A percentile compares a stretch with the other conserved stretches of the same genome.
These are phyloP conservation scores for Xylaria cubensis DNA, from an alignment of 495 filamentous ascomycete species.

Conservation along the genomic window DNA sequence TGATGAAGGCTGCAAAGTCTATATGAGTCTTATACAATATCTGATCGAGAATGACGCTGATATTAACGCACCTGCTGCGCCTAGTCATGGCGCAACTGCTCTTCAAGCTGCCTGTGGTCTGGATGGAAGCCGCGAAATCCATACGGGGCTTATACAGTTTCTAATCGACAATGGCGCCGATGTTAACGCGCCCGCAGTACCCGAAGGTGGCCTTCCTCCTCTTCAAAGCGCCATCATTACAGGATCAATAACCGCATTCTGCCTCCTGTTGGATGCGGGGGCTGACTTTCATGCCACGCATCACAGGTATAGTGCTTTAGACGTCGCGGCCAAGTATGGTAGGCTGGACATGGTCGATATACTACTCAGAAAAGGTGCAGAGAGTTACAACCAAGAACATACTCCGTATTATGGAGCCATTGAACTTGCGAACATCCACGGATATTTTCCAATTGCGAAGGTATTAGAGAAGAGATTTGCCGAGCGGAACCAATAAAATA, in stretches of 20 bases:
- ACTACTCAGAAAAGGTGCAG: slow-evolving; percentile 4
- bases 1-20: background rate
- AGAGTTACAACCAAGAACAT: background rate
- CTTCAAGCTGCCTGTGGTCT: background rate
- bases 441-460: background rate
- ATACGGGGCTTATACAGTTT: background rate
- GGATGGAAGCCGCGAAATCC: background rate
- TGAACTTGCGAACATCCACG: background rate
- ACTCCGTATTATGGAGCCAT: background rate
- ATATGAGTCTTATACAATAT: background rate
- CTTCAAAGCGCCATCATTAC: background rate
- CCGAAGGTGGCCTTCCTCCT: background rate
- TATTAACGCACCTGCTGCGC: background rate
- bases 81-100: background rate
- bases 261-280: background rate
- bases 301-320: background rate
- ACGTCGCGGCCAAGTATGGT: background rate
- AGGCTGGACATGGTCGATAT: slow-evolving; percentile 16
- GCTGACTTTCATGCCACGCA: background rate
- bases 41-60: background rate
- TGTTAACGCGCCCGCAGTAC: background rate
- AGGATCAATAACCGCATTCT: background rate
- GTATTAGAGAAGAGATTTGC: background rate
- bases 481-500: background rate
- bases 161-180: background rate